Evolutionary conservation across 2,329 filamentous ascomycete species (phyloP), one percentile per base, ranked within the genome.

Genomic region (Podosphaera fusca): DNA sequence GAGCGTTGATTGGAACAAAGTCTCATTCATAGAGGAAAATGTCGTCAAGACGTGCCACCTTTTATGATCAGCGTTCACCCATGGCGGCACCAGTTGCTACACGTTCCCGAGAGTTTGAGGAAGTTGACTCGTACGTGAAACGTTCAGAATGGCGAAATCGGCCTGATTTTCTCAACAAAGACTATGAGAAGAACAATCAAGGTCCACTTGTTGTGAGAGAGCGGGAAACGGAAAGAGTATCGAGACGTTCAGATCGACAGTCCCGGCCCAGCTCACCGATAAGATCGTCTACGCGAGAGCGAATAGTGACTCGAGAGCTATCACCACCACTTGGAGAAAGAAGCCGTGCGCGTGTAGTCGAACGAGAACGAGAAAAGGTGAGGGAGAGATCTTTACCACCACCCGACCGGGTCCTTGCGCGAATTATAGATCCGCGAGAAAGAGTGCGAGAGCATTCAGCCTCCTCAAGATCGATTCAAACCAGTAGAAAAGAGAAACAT

Each of bases 341-440:
- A 35, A 59, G 59, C 6, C 57, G 58, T 31, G 60, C 60, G 8
- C 55, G 63, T 49, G 58, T 64, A 36, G 59, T 64, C 8, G 63
- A 65, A 49, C 61, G 63, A 36, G 64, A 65, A 58, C 59, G 58
- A 52, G 58, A 62, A 21, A 21, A 21, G 21, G 21, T 21, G 21
- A 21, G 21, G 21, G 21, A 21, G 36, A 63, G 61, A 42, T 59
- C 59, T n/a, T 62, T 63, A 47, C 63, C 64, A 57, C 60, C 62
- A 38, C 61, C 60, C n/a, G 62, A 63, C 51, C 58, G 62, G 56
- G 59, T 67, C 12, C 64, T 64, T 34, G 61, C 63, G 47, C 60
- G 65, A 61, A 62, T 67, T 8, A 61, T 63, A 10, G 65, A 67
- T 56, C 66, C 64, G 9, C 56, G 63, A 55, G 64, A 66, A 55